Conservation (phyloP, 805 yeast species). For the Saccharomycopsis schoenii region DNA sequence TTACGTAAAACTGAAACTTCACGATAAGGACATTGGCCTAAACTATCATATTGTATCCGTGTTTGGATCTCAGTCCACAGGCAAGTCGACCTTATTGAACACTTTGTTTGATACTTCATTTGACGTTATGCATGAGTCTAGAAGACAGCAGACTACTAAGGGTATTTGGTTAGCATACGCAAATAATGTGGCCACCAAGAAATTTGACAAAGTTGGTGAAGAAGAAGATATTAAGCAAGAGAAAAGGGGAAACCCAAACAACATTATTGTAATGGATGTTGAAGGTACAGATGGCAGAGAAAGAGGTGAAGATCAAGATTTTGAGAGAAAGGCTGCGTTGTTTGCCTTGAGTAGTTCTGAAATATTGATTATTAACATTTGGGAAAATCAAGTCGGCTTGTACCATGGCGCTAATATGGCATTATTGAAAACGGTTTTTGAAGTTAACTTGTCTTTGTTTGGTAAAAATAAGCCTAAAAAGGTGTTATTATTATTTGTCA, state of each 20-base stretch:
- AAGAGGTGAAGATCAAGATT: constrained; percentile 97
- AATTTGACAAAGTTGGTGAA: constrained; percentile 12
- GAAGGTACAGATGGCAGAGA: constrained; percentile 97
- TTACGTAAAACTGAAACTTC: constrained; percentile 28
- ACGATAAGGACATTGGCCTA: constrained; percentile 41
- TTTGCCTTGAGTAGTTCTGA: constrained; percentile 92
- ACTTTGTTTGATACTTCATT: constrained; percentile 76
- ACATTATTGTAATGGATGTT: constrained; percentile 81
- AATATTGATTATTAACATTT: constrained; percentile 79
- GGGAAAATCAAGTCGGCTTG: constrained; percentile 96
- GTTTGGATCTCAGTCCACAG: constrained; percentile 95
- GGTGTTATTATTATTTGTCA: constrained; percentile 71
- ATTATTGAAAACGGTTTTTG: constrained; percentile 87
- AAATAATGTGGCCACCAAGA: constrained; percentile 26
- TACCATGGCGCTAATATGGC: constrained; percentile 99
- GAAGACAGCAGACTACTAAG: constrained; percentile 83
- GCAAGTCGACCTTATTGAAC: constrained; percentile 87
- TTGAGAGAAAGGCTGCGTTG: constrained; percentile 91
- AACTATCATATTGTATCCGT: constrained; percentile 88
- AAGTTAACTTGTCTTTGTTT: constrained; percentile 82
- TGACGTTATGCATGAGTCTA: constrained; percentile 85
- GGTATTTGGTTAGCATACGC: constrained; percentile 73
- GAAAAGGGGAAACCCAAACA: constrained; percentile 15
- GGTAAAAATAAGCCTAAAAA: constrained; percentile 52
- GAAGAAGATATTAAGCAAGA: neutral